Base-by-base conservation (phyloP, 768 basidiomycete genomes). In the Nidularia sp. region DNA sequence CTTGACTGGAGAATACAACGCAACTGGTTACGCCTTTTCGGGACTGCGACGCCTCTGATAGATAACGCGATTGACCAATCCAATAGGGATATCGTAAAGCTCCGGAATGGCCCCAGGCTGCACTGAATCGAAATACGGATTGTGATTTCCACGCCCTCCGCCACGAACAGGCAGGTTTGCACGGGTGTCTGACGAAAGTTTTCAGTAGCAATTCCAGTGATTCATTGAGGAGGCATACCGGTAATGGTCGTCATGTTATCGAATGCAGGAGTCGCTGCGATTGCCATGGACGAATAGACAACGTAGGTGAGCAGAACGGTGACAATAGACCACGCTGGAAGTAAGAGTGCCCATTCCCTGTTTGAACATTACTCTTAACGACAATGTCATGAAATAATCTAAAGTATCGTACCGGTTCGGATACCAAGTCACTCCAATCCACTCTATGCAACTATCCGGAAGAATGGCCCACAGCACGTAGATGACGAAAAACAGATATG, bases 271-370 rank as follows among this genome's bases (percentile, higher is more conserved):
- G 90, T 90, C 8, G 74, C 75, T 41, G 79, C 76, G 10, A 93
- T 67, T 2, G 90, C 89, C 56, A 94, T 72, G 5, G 88, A 79
- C 58, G 86, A 85, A 63, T 94, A 93, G 5, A 78, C 73, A 60
- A 83, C 77, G 65, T 93, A 94, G 5, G 90, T 86, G 54, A 88
- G 76, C 49, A 93, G 77, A 49, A 84, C 79, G 7, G 85, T 56
- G 47, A 93, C 70, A 49, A 90, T 71, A 8, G 86, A 78, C 71
- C 86, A 94, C 4, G 93, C 80, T 29, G 93, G 93, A 13, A 93
- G 60, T 15, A 93, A 79, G 29, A 94, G 59, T 29, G 90, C 80
- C 92, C 93, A 94, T 74, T 94, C 90, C 15, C 92, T 93, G 56
- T 53, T 18, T 18, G 18, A 18, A 18, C 18, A 18, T 18, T 18